Base-by-base conservation (phyloP, 2,329 filamentous ascomycete genomes). In the Phialophora expanda region DNA sequence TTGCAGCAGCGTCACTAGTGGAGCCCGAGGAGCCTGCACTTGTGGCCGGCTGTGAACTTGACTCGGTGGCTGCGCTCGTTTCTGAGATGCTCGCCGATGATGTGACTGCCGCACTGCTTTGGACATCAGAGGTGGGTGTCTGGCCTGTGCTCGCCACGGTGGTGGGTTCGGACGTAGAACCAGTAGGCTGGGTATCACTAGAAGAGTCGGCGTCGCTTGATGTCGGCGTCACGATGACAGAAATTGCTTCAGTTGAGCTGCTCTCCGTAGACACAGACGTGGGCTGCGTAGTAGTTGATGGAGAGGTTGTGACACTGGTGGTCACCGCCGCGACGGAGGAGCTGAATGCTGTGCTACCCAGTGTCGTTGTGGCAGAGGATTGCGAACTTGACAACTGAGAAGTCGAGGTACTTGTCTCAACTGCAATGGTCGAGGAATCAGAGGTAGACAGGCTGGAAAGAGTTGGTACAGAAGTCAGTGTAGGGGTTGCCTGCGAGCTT, bases 41-140 rank as follows among this genome's bases (percentile, higher is more conserved):
- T 53, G 48, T 14, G 14, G 14, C 48, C 8, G 48, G 26, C 22
- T 53, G 48, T 1, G 48, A 26, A 24, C 22, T 8, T 8, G 20
- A 53, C 11, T 53, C 48, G 22, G 48, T 53, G n/a, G 48, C 48
- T 12, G 20, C 20, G 48, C 48, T 24, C 24, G 48, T n/a, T 51
- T 22, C 48, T 9, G 26, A 28, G 20, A 9, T 17, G 48, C 22
- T 53, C 26, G 48, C 26, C n/a, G 44, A n/a, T 20, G 44, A 48
- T 11, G 44, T 22, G 22, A 4, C 17, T 5, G 17, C 17, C 20
- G 20, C 20, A 9, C 48, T 53, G 20, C 48, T 53, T 12, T 28
- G 22, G n/a, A 28, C 22, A 22, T 28, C 26, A 4, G 48, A 28
- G 20, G 6, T 22, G 20, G 48, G 11, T 20, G 48, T 28, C 6